Conservation (phyloP, 148 eudicot species). For the Chenopodium quinoa region DNA sequence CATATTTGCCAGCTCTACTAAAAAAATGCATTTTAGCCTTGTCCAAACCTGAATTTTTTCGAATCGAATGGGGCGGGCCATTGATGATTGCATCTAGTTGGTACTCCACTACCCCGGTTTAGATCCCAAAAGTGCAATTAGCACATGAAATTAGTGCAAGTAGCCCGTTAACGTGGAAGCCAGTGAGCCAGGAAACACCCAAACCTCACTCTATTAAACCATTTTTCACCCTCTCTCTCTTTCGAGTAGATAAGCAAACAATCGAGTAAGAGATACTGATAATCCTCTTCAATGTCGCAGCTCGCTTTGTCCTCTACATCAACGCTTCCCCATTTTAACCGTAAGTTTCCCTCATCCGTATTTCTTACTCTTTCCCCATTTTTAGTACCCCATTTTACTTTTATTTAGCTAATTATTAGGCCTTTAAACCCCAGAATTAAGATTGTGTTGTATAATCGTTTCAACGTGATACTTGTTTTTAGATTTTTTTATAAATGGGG, state of each 20-base stretch:
- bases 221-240: not conserved
- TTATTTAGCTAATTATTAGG: not conserved
- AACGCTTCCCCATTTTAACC: conserved; percentile 29
- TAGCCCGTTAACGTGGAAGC: not conserved
- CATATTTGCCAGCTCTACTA: no score
- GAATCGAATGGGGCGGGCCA: no score
- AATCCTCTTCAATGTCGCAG: conserved; percentile 32
- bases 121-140: no score
- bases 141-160: no score
- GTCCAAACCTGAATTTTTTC: no score
- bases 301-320: conserved; percentile 34
- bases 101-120: no score
- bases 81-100: no score
- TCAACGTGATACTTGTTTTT: not conserved
- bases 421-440: not conserved
- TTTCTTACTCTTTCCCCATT: not conserved
- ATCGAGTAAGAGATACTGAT: not conserved
- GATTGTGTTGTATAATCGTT: not conserved
- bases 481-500: not conserved
- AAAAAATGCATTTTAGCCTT: no score
- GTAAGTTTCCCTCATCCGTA: conserved; percentile 21
- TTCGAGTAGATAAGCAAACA: not conserved
- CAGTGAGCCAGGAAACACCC: not conserved
- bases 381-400: not conserved
- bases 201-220: not conserved